Evolutionary conservation across 1,284 basidiomycete genomes (phyloP).

Genomic region (Macrocystidia cucumis): DNA sequence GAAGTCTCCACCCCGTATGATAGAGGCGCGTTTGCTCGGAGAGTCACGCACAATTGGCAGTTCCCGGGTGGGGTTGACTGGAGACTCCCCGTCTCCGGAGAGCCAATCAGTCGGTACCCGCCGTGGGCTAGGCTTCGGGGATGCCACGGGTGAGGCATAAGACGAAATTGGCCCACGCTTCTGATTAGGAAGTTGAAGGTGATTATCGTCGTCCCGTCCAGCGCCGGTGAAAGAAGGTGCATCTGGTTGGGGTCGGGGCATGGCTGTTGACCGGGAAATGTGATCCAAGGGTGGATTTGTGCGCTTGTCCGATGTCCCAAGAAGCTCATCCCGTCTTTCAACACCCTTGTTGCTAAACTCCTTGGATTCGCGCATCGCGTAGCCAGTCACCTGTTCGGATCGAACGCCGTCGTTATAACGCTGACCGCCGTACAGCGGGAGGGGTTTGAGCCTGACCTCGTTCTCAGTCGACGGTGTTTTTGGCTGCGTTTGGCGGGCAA

Average conservation of each 20-base stretch:
- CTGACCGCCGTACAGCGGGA: constrained; percentile 6
- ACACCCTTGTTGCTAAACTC: constrained; percentile 9
- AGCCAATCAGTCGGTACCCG: constrained; percentile 54
- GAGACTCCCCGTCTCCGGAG: constrained; percentile 49
- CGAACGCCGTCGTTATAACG: constrained; percentile 21
- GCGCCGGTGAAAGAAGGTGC: not conserved
- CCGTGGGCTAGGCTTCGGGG: not conserved
- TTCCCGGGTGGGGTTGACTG: constrained; percentile 14
- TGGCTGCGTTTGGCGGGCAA: not conserved
- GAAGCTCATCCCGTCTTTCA: not conserved
- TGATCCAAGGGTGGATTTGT: not conserved
- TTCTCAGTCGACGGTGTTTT: not conserved
- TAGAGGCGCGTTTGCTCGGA: constrained; percentile 63
- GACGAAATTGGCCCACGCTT: too few relatives aligned
- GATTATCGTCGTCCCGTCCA: constrained; percentile 1
- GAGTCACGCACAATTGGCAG: constrained; percentile 53
- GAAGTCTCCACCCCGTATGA: constrained; percentile 45
- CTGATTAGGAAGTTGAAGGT: constrained; percentile 10
- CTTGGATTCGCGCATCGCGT: constrained; percentile 40
- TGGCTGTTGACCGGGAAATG: constrained; percentile 26
- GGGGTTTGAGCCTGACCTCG: constrained; percentile 4
- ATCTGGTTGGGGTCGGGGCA: constrained; percentile 30
- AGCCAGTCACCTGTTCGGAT: constrained; percentile 50
- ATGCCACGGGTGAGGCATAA: too few relatives aligned
- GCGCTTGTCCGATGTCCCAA: not conserved